phyloP scores from a whole-genome alignment of 75 land plant species.

The Picea sitchensis region DNA sequence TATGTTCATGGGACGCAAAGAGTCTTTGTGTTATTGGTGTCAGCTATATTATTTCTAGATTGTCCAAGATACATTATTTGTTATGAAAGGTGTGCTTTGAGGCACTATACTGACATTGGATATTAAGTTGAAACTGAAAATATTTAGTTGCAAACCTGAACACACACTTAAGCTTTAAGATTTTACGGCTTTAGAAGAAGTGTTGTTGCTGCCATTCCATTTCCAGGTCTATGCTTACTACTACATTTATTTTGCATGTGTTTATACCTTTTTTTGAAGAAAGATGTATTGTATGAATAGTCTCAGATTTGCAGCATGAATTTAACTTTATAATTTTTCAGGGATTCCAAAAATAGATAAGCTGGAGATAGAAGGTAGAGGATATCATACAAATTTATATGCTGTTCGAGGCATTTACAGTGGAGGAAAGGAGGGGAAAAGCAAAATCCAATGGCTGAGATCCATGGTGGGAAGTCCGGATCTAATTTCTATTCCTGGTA shows the following conservation, averaged over 20 bases:
- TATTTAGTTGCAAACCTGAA: no score
- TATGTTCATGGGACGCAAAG: no score
- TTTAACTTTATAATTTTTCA: slow-evolving; percentile 16
- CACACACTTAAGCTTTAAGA: not conserved
- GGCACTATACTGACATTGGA: not conserved
- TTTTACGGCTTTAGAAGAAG: not conserved
- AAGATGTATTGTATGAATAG: not conserved
- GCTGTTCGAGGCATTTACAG: slow-evolving; percentile 89
- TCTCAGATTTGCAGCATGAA: not conserved
- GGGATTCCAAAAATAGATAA: slow-evolving; percentile 83
- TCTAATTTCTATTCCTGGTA: slow-evolving; percentile 94
- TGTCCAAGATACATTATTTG: not conserved
- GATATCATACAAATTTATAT: slow-evolving; percentile 96
- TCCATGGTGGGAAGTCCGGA: slow-evolving; percentile 99
- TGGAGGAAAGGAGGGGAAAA: slow-evolving; percentile 97
- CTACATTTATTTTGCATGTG: not conserved
- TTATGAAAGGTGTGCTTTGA: not conserved
- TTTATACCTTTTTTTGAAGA: not conserved
- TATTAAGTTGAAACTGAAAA: not conserved
- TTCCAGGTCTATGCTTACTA: not conserved
- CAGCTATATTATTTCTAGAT: not conserved
- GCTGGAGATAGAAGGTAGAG: slow-evolving; percentile 94
- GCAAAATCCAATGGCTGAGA: slow-evolving; percentile 95
- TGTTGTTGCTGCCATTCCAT: not conserved
- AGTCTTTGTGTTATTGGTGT: not conserved